Evolutionary conservation across 306 rosid species (phyloP).

Genomic region (Quercus bicolor): DNA sequence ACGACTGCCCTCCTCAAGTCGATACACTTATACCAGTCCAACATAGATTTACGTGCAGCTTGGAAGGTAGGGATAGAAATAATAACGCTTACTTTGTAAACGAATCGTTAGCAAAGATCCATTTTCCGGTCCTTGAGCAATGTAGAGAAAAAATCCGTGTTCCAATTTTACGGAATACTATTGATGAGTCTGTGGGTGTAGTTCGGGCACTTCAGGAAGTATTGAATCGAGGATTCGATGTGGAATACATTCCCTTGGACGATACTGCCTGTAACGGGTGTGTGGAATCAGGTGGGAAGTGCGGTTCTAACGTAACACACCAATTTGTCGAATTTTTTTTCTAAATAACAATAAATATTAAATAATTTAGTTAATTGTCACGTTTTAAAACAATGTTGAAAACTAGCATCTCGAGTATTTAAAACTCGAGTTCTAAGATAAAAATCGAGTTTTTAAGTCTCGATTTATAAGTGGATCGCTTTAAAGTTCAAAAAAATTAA

Average conservation of each 20-base stretch:
- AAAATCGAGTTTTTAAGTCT: too few species aligned
- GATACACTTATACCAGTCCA: rapidly evolving
- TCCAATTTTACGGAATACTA: background rate
- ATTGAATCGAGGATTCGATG: background rate
- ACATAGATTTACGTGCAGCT: background rate
- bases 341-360: too few species aligned
- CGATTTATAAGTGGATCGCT: too few species aligned
- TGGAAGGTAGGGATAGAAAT: background rate
- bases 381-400: too few species aligned
- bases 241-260: rapidly evolving
- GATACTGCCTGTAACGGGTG: background rate
- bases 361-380: too few species aligned
- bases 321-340: too few species aligned
- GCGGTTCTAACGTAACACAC: background rate
- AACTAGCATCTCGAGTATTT: too few species aligned
- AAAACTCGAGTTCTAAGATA: too few species aligned
- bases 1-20: too few species aligned
- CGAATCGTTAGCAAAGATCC: background rate
- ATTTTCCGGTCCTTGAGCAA: rapidly evolving
- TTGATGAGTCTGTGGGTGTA: background rate
- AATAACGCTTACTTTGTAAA: background rate
- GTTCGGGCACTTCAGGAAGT: rapidly evolving
- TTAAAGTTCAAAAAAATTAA: too few species aligned
- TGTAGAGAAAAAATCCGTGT: too few species aligned
- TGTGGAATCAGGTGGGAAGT: background rate